Base-by-base conservation (phyloP, 1,139 yeast species). In the Kodamaea plutei region DNA sequence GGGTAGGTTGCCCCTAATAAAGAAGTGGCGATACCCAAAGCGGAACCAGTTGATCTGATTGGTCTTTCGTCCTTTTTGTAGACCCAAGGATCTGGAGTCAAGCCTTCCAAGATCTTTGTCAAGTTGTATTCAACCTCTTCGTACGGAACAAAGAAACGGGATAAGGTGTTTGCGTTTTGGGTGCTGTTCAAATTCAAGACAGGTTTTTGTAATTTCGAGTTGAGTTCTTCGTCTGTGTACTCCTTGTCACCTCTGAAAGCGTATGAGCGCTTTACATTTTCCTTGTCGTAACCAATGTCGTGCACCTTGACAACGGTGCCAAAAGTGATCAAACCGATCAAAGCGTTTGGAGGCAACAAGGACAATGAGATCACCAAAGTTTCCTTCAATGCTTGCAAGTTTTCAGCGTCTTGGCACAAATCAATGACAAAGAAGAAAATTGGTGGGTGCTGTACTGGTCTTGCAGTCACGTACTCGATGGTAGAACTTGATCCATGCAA, bases 251-350 rank as follows among this genome's bases (percentile, higher is more conserved):
- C 98, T 50, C 96, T 78, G 64, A 91, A 93, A 19, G 91, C 89
- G 55, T 77, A 87, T 36, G 88, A 78, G 59, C 84, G 85, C 51
- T 77, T 78, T 54, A 93, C 79, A 21, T 11, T 11, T 9, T 21
- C 12, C 21, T 77, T 71, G 36, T 80, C 77, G 49, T 83, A 80
- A 20, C 91, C 91, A 44, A 91, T 68, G 60, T 93, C 98, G 58
- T 91, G 95, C 34, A 93, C 85, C 54, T 88, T 95, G 37, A 89
- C 88, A 75, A 87, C 89, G 24, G 96, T 89, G 35, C 97, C 98
- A 56, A 74, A 91, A 23, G 97, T 89, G 51, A 91, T 77, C 48
- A 91, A 73, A 29, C 97, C 97, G 38, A 91, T 81, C 39, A 89
- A 71, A 2, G 96, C 93, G 52, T 91, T 88, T 26, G 95, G 94